Conservation (phyloP, 345 rosid species). For the Eucalyptus urophylla region DNA sequence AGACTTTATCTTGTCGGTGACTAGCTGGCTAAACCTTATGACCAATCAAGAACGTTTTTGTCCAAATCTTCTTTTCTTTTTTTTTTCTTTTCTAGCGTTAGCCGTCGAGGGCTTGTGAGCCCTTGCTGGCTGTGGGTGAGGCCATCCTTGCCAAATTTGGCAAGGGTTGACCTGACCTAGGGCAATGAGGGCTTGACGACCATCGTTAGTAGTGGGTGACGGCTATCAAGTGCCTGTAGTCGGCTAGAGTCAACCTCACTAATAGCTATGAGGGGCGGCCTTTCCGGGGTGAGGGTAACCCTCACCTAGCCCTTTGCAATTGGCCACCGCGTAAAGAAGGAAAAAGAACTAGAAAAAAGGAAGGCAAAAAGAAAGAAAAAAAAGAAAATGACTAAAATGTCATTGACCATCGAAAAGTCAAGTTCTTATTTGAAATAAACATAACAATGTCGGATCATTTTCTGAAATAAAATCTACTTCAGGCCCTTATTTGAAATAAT, state of each 20-base stretch:
- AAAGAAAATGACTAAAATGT: no score
- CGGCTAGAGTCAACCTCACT: fast-evolving
- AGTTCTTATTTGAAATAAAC: fast-evolving
- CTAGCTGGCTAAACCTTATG: fast-evolving
- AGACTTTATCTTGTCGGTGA: no score
- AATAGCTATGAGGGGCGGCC: fast-evolving
- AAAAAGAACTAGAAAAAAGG: no score
- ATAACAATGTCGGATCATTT: fast-evolving
- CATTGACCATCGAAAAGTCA: fast-evolving
- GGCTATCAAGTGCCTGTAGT: fast-evolving
- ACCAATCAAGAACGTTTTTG: no score
- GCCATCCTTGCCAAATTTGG: no score
- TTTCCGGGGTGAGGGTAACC: no score
- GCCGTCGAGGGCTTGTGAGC: fast-evolving
- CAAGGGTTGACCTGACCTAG: fast-evolving
- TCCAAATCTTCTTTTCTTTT: no score
- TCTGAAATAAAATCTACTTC: no score
- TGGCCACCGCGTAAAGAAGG: fast-evolving
- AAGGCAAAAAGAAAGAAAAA: no score
- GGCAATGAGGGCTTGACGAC: no score
- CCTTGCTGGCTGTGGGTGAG: fast-evolving
- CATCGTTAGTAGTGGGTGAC: no score
- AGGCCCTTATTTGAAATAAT: fast-evolving
- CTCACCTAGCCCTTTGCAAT: no score
- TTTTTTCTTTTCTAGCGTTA: fast-evolving